Conservation (phyloP, 2,329 filamentous ascomycete species). For the Sclerotinia nivalis region DNA sequence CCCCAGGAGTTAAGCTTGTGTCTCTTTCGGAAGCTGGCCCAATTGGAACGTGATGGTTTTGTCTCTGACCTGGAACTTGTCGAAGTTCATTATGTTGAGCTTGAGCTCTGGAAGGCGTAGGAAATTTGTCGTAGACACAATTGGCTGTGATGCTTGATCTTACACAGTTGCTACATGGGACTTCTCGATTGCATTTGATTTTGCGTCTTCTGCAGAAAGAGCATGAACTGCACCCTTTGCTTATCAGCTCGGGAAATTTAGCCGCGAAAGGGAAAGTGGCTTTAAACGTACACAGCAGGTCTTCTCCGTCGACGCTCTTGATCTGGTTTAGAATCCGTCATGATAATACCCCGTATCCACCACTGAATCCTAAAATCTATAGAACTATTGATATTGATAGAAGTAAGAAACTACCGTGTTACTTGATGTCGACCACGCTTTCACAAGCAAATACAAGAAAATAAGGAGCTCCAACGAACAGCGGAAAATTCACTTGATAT, state of each 20-base stretch:
- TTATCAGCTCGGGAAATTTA: constrained; percentile 26
- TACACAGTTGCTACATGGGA: constrained; percentile 61
- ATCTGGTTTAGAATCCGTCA: constrained; percentile 26
- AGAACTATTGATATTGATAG: background rate
- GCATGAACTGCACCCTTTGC: constrained; percentile 51
- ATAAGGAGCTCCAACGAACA: background rate
- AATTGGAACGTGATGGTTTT: background rate
- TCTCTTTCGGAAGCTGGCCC: background rate
- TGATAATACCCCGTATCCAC: background rate
- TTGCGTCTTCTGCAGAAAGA: constrained; percentile 60
- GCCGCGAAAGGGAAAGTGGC: background rate
- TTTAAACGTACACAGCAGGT: constrained; percentile 46
- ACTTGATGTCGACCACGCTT: background rate
- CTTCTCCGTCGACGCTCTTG: constrained; percentile 45
- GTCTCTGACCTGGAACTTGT: background rate
- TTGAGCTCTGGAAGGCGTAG: constrained; percentile 30
- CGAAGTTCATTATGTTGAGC: background rate
- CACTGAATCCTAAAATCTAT: background rate
- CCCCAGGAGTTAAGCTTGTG: background rate
- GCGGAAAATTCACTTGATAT: background rate
- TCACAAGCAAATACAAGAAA: too few relatives aligned
- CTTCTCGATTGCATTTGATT: constrained; percentile 59
- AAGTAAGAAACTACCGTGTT: background rate
- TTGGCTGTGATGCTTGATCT: constrained; percentile 52
- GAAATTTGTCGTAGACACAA: constrained; percentile 51